Evolutionary conservation across 1,284 basidiomycete genomes (phyloP).

Genomic region (Fomitopsis palustris): DNA sequence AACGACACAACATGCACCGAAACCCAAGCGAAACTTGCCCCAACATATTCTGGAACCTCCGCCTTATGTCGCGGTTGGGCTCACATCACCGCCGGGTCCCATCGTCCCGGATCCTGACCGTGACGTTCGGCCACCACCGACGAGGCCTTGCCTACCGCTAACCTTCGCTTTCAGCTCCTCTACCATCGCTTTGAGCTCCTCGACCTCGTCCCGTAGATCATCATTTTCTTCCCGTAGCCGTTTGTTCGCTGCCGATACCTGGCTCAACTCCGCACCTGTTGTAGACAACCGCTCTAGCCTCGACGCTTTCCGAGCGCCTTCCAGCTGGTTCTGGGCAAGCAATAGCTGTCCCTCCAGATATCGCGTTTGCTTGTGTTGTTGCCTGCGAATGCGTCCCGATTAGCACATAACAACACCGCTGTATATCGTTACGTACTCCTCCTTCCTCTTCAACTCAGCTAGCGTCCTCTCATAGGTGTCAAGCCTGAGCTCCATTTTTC

Average conservation of each 20-base stretch:
- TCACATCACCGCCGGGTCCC: background rate
- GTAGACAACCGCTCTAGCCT: slow-evolving; percentile 38
- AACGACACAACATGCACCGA: background rate
- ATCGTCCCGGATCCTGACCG: slow-evolving; percentile 7
- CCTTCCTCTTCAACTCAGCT: slow-evolving; percentile 46
- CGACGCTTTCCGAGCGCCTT: slow-evolving; percentile 32
- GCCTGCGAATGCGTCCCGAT: slow-evolving; percentile 30
- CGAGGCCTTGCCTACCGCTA: background rate
- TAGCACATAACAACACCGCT: background rate
- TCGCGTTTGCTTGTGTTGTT: slow-evolving; percentile 53
- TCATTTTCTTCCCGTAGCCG: slow-evolving; percentile 55
- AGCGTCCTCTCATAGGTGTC: slow-evolving; percentile 52
- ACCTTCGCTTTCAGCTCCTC: slow-evolving; percentile 48
- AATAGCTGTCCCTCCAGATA: slow-evolving; percentile 52
- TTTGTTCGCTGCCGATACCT: slow-evolving; percentile 43
- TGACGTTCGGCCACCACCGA: slow-evolving; percentile 13
- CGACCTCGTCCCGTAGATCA: slow-evolving; percentile 58
- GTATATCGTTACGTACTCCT: slow-evolving; percentile 42
- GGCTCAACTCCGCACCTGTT: slow-evolving; percentile 39
- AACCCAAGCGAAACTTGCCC: background rate
- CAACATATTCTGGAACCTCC: background rate
- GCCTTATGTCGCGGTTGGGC: background rate
- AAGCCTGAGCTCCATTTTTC: slow-evolving; percentile 60
- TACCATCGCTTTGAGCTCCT: slow-evolving; percentile 71
- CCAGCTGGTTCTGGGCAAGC: slow-evolving; percentile 32